Evolutionary conservation across 2,329 filamentous ascomycete genomes (phyloP).

Genomic region (Apiospora saccharicola): DNA sequence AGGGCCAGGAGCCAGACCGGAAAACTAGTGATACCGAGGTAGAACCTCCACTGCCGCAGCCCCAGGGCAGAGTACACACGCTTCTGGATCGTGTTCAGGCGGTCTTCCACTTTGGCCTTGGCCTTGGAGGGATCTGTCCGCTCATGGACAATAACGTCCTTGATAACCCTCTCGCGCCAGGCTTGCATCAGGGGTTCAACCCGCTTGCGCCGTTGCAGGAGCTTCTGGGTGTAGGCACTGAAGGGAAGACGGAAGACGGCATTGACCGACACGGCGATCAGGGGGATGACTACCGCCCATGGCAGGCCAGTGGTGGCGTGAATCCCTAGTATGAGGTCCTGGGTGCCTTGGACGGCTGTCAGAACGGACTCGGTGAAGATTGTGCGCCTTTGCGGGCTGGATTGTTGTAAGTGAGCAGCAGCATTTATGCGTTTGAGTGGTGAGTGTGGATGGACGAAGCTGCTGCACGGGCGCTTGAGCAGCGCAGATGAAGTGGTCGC

Average conservation of each 20-base stretch:
- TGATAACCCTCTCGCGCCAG: constrained; percentile 40
- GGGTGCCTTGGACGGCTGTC: constrained; percentile 48
- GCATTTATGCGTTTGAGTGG: background rate
- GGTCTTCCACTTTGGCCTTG: constrained; percentile 39
- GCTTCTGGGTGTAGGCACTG: constrained; percentile 46
- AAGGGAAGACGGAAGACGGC: constrained; percentile 56
- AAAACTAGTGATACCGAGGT: constrained; percentile 48
- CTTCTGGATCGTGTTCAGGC: constrained; percentile 33
- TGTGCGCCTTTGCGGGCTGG: background rate
- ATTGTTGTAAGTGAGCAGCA: background rate
- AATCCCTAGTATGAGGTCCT: constrained; percentile 51
- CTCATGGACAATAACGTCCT: background rate
- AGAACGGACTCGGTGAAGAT: constrained; percentile 21
- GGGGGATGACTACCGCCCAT: constrained; percentile 63
- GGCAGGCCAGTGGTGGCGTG: constrained; percentile 54
- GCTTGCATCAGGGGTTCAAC: constrained; percentile 43
- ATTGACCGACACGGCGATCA: constrained; percentile 57
- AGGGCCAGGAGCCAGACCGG: constrained; percentile 59
- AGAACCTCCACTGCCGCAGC: constrained; percentile 57
- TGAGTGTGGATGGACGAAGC: background rate
- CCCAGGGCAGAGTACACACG: constrained; percentile 45
- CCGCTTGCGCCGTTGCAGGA: constrained; percentile 40
- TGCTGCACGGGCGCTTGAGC: constrained; percentile 2
- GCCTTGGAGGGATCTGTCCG: background rate
- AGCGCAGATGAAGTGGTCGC: constrained; percentile 16